Evolutionary conservation across 2,329 filamentous ascomycete species (phyloP).

Genomic region (Neopestalotiopsis sp.): DNA sequence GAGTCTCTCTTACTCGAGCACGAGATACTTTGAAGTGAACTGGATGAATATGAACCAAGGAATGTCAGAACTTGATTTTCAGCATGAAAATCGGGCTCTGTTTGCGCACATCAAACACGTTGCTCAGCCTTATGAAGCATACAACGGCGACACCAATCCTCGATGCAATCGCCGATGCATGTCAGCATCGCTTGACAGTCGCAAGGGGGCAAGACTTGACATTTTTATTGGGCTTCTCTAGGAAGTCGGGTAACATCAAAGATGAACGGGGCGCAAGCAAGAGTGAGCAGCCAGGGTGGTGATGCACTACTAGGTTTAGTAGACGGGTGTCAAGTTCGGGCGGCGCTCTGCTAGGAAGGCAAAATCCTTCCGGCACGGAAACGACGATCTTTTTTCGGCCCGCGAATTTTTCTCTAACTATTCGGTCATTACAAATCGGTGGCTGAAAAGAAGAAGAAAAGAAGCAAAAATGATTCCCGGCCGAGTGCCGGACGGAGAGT

Average conservation of each 20-base stretch:
- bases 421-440: neutral
- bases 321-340: neutral
- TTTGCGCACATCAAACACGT: too few species aligned
- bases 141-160: neutral
- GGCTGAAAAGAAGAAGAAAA: neutral
- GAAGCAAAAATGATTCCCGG: neutral
- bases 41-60: too few species aligned
- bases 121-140: neutral
- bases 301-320: neutral
- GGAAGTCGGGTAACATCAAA: neutral
- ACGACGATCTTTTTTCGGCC: neutral
- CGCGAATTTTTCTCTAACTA: neutral
- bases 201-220: neutral
- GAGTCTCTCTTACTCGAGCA: too few species aligned
- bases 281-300: neutral
- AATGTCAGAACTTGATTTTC: too few species aligned
- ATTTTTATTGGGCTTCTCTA: too few species aligned
- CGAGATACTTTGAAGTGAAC: too few species aligned
- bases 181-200: neutral
- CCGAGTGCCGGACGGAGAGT: neutral
- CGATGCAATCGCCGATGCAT: neutral
- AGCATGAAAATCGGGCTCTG: too few species aligned
- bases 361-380: neutral
- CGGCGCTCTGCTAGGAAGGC: neutral
- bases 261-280: too few species aligned